These are phyloP conservation scores for Yarrowia sp. DNA, from an alignment of 805 yeast genomes.

Conservation along the genomic window DNA sequence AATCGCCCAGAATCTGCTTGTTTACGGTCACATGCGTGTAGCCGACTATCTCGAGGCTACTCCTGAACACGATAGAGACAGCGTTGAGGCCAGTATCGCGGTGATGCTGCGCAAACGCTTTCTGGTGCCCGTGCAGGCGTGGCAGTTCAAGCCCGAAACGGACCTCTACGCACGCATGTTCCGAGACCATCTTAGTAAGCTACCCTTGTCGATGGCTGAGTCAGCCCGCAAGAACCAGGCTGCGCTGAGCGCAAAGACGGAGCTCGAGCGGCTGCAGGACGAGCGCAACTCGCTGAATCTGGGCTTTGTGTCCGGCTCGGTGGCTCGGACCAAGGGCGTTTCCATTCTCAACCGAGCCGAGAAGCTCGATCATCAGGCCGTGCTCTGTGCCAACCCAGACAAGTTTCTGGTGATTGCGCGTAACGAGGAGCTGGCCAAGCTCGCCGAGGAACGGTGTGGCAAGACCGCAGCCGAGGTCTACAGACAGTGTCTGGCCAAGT, in stretches of 20 bases:
- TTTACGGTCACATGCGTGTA: slow-evolving; percentile 69
- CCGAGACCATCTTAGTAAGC: slow-evolving; percentile 41
- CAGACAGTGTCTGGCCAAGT: slow-evolving; percentile 58
- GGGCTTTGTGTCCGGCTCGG: slow-evolving; percentile 41
- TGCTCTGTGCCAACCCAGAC: slow-evolving; percentile 67
- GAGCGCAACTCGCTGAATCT: slow-evolving; percentile 42
- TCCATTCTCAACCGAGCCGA: slow-evolving; percentile 22
- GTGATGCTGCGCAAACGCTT: slow-evolving; percentile 59
- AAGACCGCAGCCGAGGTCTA: slow-evolving; percentile 69
- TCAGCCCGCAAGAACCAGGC: slow-evolving; percentile 66
- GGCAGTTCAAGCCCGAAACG: slow-evolving; percentile 50
- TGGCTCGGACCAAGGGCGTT: slow-evolving; percentile 8
- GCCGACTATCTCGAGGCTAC: slow-evolving; percentile 55
- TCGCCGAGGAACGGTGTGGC: slow-evolving; percentile 75
- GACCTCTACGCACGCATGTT: slow-evolving; percentile 46
- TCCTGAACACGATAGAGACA: slow-evolving; percentile 48
- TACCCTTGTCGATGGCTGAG: slow-evolving; percentile 54
- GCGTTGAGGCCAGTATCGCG: slow-evolving; percentile 50
- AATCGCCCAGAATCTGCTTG: slow-evolving; percentile 71
- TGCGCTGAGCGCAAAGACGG: slow-evolving; percentile 58
- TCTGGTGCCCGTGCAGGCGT: slow-evolving; percentile 56
- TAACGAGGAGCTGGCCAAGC: slow-evolving; percentile 64
- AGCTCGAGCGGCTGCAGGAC: slow-evolving; percentile 41
- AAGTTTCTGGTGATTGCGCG: slow-evolving; percentile 74
- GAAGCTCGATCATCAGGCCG: slow-evolving; percentile 42